These are phyloP conservation scores for Backusella liffmaniae DNA, from an alignment of 192 early-diverging fungal genomes.

Conservation along the genomic window DNA sequence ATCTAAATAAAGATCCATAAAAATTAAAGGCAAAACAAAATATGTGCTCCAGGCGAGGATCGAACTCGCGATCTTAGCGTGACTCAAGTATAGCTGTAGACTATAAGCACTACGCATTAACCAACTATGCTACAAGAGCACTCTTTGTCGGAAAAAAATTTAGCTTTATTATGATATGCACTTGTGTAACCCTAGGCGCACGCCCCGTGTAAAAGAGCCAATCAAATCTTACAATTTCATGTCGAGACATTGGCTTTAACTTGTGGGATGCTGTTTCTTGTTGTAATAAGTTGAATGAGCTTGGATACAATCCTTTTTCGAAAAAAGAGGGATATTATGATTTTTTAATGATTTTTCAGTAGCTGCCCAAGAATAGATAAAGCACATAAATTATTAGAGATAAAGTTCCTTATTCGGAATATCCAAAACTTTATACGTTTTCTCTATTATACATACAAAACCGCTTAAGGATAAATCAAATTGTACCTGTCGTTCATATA, in stretches of 20 bases:
- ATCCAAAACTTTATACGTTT: neutral
- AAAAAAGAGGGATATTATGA: neutral
- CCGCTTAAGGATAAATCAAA: neutral
- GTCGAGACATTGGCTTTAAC: neutral
- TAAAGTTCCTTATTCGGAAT: neutral
- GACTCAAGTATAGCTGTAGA: slow-evolving; percentile 52
- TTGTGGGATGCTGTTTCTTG: neutral
- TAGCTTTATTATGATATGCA: neutral
- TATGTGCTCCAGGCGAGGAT: slow-evolving; percentile 57
- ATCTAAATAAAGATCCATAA: no score
- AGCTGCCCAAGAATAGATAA: neutral
- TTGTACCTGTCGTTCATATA: slow-evolving; percentile 9
- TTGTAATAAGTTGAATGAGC: neutral
- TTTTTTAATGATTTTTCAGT: neutral
- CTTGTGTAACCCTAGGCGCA: neutral
- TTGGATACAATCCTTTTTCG: neutral
- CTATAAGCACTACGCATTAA: slow-evolving; percentile 63
- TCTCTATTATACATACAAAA: neutral
- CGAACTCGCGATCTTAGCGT: slow-evolving; percentile 66
- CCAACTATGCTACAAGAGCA: slow-evolving; percentile 59
- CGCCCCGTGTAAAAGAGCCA: neutral
- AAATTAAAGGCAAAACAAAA: neutral
- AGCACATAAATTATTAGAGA: neutral
- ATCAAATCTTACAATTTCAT: neutral
- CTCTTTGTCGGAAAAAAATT: neutral